Conservation (phyloP, 306 rosid genomes). For the Corylus americana region DNA sequence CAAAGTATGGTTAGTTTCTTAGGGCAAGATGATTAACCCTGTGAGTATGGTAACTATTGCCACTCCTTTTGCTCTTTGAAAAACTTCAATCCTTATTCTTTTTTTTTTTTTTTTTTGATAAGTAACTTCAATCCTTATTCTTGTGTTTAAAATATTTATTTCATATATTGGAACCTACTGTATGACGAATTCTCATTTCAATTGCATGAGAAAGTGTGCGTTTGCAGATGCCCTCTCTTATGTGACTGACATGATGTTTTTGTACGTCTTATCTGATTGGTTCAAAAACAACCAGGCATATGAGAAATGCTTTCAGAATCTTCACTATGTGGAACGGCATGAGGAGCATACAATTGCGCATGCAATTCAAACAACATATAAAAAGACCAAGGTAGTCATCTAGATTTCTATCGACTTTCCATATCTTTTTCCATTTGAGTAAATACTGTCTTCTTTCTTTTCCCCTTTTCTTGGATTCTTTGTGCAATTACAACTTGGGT, state of each 20-base stretch:
- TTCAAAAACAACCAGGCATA: slow-evolving; percentile 58
- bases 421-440: not conserved
- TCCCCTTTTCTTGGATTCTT: not conserved
- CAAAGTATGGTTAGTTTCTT: not conserved
- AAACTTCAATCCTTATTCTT: not conserved
- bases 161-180: not conserved
- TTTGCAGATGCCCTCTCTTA: not conserved
- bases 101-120: not conserved
- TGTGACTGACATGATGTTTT: not conserved
- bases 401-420: not conserved
- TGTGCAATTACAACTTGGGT: not conserved
- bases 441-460: not conserved
- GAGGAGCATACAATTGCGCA: slow-evolving; percentile 98
- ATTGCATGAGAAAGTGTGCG: not conserved
- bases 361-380: slow-evolving; percentile 76
- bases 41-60: not conserved
- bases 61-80: not conserved
- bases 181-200: not conserved
- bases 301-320: slow-evolving; percentile 95
- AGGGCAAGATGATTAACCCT: not conserved
- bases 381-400: slow-evolving; percentile 68
- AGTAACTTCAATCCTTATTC: not conserved
- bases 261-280: not conserved
- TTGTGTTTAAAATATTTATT: not conserved
- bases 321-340: slow-evolving; percentile 79